Evolutionary conservation across 305 asterid genomes (phyloP).

Genomic region (Petunia hybrid): DNA sequence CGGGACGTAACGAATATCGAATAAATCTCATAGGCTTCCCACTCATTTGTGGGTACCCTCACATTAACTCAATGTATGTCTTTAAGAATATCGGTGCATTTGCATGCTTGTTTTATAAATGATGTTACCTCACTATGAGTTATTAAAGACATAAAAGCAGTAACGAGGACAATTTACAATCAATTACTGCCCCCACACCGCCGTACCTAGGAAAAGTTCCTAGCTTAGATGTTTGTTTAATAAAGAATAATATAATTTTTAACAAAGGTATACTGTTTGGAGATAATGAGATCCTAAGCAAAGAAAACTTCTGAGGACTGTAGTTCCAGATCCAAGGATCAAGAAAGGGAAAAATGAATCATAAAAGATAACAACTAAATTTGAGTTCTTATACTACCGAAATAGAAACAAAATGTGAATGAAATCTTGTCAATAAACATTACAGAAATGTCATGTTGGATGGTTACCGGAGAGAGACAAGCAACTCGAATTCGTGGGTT

Average conservation of each 20-base stretch:
- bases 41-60: not conserved
- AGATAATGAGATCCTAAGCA: not conserved
- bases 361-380: not conserved
- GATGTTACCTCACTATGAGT: too few species aligned
- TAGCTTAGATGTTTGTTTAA: not conserved
- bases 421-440: not conserved
- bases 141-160: not conserved
- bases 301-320: not conserved
- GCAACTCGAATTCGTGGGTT: conserved; percentile 76
- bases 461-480: conserved; percentile 86
- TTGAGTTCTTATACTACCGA: not conserved
- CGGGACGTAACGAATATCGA: not conserved
- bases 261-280: not conserved
- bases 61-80: not conserved
- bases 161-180: not conserved
- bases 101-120: not conserved
- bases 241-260: too few species aligned
- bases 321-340: not conserved
- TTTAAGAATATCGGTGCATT: conserved; percentile 4
- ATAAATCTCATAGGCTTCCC: not conserved
- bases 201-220: not conserved
- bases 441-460: conserved; percentile 87
- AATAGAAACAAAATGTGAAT: not conserved
- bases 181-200: not conserved
- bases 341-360: not conserved